Conservation (phyloP, 2,329 filamentous ascomycete genomes). For the Xylaria sp. region DNA sequence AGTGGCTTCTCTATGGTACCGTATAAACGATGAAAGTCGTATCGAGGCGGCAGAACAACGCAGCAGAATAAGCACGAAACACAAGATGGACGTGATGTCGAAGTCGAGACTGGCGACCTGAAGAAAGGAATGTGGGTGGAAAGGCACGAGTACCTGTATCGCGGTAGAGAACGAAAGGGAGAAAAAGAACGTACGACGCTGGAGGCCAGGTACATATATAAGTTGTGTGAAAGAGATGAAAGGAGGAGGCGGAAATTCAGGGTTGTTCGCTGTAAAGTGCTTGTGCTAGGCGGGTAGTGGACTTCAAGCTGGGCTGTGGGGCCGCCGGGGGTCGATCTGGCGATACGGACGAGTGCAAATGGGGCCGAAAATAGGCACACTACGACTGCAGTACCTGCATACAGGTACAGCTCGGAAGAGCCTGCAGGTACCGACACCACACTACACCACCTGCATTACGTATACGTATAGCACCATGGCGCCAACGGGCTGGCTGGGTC, state of each 20-base stretch:
- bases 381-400: not conserved
- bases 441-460: no score
- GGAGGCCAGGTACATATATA: slow-evolving; percentile 26
- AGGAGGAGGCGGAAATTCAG: slow-evolving; percentile 18
- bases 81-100: slow-evolving; percentile 22
- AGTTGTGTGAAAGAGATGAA: slow-evolving; percentile 26
- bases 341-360: slow-evolving; percentile 23
- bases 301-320: slow-evolving; percentile 4
- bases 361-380: slow-evolving; percentile 18
- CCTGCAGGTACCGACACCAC: slow-evolving; percentile 8
- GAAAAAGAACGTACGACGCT: slow-evolving; percentile 19
- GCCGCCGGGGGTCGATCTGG: slow-evolving; percentile 15
- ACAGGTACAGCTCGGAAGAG: slow-evolving; percentile 1
- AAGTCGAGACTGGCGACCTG: slow-evolving; percentile 41
- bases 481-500: not conserved
- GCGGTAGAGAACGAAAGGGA: slow-evolving; percentile 24
- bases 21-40: slow-evolving; percentile 22
- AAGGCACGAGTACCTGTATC: slow-evolving; percentile 29
- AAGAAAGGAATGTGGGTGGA: slow-evolving; percentile 39
- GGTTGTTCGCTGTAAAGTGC: slow-evolving; percentile 8
- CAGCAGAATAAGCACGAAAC: slow-evolving; percentile 25
- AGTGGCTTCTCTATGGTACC: slow-evolving; percentile 18
- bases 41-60: slow-evolving; percentile 32
- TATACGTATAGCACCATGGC: not conserved
- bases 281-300: not conserved